Evolutionary conservation across 768 basidiomycete species (phyloP).

Genomic region (Russula compacta): DNA sequence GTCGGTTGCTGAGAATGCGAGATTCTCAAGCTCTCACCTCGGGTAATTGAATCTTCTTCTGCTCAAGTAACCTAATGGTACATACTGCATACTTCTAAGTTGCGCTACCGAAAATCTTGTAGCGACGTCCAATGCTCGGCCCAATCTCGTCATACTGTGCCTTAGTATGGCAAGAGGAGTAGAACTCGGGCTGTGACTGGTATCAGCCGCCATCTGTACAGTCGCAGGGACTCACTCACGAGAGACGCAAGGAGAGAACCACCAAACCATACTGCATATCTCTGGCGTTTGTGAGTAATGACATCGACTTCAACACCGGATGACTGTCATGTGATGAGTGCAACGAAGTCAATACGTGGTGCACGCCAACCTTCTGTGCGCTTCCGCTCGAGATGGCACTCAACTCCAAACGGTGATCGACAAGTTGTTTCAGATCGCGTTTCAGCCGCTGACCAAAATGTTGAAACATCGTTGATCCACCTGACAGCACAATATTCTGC

Average conservation of each 20-base stretch:
- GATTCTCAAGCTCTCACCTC: background rate
- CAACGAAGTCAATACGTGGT: background rate
- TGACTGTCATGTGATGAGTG: constrained; percentile 42
- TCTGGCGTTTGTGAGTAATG: constrained; percentile 96
- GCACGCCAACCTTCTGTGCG: constrained; percentile 51
- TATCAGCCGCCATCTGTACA: background rate
- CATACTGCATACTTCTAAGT: constrained; percentile 36
- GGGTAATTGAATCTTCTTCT: constrained; percentile 14
- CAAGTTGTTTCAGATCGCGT: constrained; percentile 88
- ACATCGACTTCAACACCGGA: constrained; percentile 97
- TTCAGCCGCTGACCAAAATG: constrained; percentile 97
- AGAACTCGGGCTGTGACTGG: constrained; percentile 75
- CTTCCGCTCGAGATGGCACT: constrained; percentile 69
- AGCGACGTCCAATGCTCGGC: constrained; percentile 84
- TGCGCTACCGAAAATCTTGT: constrained; percentile 89
- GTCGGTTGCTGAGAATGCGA: background rate
- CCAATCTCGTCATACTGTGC: constrained; percentile 92
- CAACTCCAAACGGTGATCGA: constrained; percentile 80
- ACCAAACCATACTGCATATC: constrained; percentile 97
- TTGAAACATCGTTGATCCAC: constrained; percentile 99
- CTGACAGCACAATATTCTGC: constrained; percentile 93
- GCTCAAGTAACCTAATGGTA: constrained; percentile 13
- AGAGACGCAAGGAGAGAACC: constrained; percentile 90
- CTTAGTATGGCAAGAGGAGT: constrained; percentile 88
- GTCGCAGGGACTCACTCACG: constrained; percentile 37